A percentile compares a stretch with the other conserved stretches of the same genome.
Evolutionary conservation across 306 rosid genomes (phyloP).

Genomic region (Prunus dulcis): DNA sequence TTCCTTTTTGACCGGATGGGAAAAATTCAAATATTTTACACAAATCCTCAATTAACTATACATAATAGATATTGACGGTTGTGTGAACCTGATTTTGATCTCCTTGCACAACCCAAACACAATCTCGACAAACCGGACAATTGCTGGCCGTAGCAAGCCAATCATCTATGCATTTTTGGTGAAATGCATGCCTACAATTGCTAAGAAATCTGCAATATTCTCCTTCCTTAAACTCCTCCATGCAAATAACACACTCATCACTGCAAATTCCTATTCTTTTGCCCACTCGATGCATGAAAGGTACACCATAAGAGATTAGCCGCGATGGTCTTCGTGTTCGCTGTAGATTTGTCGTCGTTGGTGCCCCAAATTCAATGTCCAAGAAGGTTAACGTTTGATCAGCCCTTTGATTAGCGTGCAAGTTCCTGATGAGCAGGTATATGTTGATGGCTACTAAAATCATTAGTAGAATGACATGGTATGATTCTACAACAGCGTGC

Average conservation of each 20-base stretch:
- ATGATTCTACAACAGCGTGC: too few species aligned
- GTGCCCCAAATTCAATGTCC: not conserved
- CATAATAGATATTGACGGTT: not conserved
- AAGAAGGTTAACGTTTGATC: not conserved
- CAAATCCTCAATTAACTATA: not conserved
- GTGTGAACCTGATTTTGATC: not conserved
- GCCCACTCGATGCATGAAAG: not conserved
- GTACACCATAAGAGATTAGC: not conserved
- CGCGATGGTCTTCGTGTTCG: not conserved
- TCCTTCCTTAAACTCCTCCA: constrained; percentile 20
- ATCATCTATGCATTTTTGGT: constrained; percentile 7
- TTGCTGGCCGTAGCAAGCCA: constrained; percentile 12
- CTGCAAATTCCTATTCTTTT: not conserved
- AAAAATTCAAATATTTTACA: too few species aligned
- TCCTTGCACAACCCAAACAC: not conserved
- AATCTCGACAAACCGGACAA: constrained; percentile 23
- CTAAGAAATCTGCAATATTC: constrained; percentile 10
- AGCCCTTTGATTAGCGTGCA: not conserved
- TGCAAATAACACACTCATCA: constrained; percentile 11
- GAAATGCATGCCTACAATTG: constrained; percentile 14
- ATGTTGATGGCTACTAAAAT: too few species aligned
- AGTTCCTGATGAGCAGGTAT: too few species aligned
- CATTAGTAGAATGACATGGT: too few species aligned
- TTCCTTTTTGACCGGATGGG: too few species aligned
- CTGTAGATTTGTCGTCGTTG: not conserved